phyloP scores from a whole-genome alignment of 352 stramenopile species.

The Globisporangium nagaii region DNA sequence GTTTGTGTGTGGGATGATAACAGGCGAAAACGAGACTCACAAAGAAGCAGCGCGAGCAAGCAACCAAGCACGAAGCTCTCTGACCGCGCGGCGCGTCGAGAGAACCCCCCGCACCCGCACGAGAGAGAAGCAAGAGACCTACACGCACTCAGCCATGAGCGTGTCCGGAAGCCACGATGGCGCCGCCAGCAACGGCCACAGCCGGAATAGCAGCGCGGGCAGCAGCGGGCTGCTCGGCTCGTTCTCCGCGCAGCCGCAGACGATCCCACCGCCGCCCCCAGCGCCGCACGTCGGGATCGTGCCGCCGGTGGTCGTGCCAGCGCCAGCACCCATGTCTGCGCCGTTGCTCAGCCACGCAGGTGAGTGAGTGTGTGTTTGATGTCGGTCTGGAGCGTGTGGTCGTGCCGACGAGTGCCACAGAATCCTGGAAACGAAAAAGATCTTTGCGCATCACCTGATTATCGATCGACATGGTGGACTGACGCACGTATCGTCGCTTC shows the following conservation, averaged over 20 bases:
- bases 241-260: constrained; percentile 16
- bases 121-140: background rate
- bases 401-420: no score
- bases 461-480: no score
- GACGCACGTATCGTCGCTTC: background rate
- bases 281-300: constrained; percentile 10
- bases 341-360: constrained; percentile 9
- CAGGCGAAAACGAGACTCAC: background rate
- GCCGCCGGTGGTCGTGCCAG: constrained; percentile 11
- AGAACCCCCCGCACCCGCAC: background rate
- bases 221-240: constrained; percentile 20
- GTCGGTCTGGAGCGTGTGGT: no score
- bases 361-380: background rate
- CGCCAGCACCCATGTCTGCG: constrained; percentile 7
- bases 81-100: background rate
- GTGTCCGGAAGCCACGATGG: constrained; percentile 2
- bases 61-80: background rate
- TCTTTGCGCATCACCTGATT: background rate
- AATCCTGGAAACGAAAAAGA: background rate
- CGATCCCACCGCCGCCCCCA: constrained; percentile 14
- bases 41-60: background rate
- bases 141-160: constrained; percentile 8
- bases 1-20: background rate
- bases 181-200: constrained; percentile 24
- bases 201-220: constrained; percentile 36